Conservation (phyloP, 805 yeast species). For the Brettanomyces nanus region DNA sequence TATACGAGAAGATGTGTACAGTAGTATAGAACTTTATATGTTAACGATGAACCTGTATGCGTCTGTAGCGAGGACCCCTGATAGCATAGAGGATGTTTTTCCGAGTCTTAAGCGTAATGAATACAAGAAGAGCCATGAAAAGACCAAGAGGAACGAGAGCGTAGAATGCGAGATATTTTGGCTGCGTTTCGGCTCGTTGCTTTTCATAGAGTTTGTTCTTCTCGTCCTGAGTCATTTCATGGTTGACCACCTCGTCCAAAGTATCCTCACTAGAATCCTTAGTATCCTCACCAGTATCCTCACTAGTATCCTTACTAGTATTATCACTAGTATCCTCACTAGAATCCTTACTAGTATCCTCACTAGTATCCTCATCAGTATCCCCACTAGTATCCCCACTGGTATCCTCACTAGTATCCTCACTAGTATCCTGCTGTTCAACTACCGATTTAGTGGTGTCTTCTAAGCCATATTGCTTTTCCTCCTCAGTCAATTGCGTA, state of each 20-base stretch:
- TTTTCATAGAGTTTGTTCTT: neutral
- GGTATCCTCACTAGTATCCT: neutral
- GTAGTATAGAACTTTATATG: neutral
- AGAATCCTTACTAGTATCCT: neutral
- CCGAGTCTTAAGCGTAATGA: conserved; percentile 11
- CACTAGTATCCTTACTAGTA: neutral
- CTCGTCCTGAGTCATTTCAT: neutral
- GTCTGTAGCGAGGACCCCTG: conserved; percentile 25
- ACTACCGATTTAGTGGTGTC: no score
- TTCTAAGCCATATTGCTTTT: neutral
- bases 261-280: neutral
- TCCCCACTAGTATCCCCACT: conserved; percentile 1
- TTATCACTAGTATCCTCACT: neutral
- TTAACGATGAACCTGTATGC: conserved; percentile 9
- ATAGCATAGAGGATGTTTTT: conserved; percentile 15
- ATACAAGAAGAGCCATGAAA: conserved; percentile 8
- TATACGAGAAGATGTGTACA: conserved; percentile 12
- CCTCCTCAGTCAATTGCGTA: conserved; percentile 2
- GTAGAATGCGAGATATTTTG: conserved; percentile 5
- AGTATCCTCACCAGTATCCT: neutral
- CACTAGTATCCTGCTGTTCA: neutral
- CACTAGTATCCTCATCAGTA: neutral
- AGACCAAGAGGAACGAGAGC: conserved; percentile 11
- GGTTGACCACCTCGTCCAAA: neutral
- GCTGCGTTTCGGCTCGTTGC: neutral